Evolutionary conservation across 176 grass and related monocot genomes (phyloP), one percentile per base, ranked within the genome.

Genomic region (Dendrocalamus sinicus): DNA sequence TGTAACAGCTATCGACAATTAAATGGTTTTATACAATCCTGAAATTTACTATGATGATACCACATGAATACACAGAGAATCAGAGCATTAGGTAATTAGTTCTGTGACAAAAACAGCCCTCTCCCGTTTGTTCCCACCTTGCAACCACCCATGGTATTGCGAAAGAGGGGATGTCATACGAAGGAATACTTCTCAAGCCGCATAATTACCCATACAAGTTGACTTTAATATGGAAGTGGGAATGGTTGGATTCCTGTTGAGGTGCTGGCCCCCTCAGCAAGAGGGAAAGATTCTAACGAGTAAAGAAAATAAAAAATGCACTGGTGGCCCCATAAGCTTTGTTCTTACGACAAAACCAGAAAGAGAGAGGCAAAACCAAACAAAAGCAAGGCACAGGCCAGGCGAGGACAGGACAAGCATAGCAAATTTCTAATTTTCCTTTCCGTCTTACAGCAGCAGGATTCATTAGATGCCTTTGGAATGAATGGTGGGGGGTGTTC

Each of bases 271-370:
- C 80, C 86, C 76, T 16, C 66, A 41, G 78, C 71, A 84, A 93
- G 88, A 87, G 91, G 80, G 93, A 95, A 95, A 95, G 89, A 91
- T 95, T 95, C 91, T 89, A 87, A 62, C 12, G 89, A 87, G 61
- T 87, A 80, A 84, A 84, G 6, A 84, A 90, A 78, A 67, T 32
- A 4, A 43, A 39, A 17, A 86, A 67, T 85, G 83, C 39, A 60
- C 23, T 19, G 72, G 86, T 78, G 85, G 45, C 37, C 89, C 81
- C 77, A 85, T 30, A 85, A 23, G 54, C 51, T 91, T 88, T 81
- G 85, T 88, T 88, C 85, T 84, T 76, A 88, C 76, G 85, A 76
- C 89, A 81, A 79, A 79, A 75, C 70, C 89, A 76, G 73, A 80
- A 58, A 91, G 80, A 14, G 17, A 70, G 63, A 60, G 76, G 85